Evolutionary conservation across 176 grass and related monocot species (phyloP), one percentile per base, ranked within the genome.

Genomic region (Cenchrus fungigraminus): DNA sequence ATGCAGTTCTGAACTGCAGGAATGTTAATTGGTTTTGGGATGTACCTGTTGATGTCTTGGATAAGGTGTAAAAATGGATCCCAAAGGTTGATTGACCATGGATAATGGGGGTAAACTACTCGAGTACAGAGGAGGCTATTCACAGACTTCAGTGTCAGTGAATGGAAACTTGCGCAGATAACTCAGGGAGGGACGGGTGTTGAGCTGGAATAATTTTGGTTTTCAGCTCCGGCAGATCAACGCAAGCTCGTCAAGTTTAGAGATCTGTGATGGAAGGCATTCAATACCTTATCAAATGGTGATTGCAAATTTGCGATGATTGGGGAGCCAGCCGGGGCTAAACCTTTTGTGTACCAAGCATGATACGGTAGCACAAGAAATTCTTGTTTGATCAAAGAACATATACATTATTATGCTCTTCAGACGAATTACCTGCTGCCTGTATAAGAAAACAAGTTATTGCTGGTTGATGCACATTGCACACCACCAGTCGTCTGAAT

Each of bases 151-250:
- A 78, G 66, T 49, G 67, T 16, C 76, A 43, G 5, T 65, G 29
- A 73, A 71, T 66, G 51, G 52, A 68, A 70, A 70, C 53, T 56
- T 32, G 80, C 34, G 53, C 28, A 28, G 62, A 46, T 68, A 32
- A 32, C 31, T 50, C 34, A 68, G 0, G 34, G 34, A 13, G 20
- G 1, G 40, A 5, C 0, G 6, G 42, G n/a, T 47, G 28, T 17
- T 37, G 0, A 68, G 22, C 10, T 25, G n/a, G 1, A 60, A 70
- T 61, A 63, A 6, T 52, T 65, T 55, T 53, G 5, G 46, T 42
- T 53, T 55, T 55, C 72, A 25, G 72, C 15, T 80, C 47, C 77
- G 76, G 76, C 68, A 12, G 69, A 86, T 80, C 77, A 80, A 80
- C 77, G 85, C 68, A 73, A 34, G 37, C 77, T 74, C 68, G 3